These are phyloP conservation scores for Talaromyces sp. DNA, from an alignment of 2,329 filamentous ascomycete species.

Conservation along the genomic window DNA sequence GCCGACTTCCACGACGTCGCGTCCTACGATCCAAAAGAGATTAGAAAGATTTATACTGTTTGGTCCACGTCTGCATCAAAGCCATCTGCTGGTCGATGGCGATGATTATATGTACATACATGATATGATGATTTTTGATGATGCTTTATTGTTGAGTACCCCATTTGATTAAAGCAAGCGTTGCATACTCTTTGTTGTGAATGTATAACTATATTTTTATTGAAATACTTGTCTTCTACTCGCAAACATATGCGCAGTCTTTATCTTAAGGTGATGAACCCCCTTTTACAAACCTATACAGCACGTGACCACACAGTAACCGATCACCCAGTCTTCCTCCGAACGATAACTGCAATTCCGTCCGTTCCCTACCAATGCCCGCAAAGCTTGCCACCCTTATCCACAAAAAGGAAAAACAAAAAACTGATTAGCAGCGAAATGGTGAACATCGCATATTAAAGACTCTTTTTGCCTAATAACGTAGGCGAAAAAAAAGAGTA, in stretches of 20 bases:
- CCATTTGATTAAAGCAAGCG: conserved; percentile 11
- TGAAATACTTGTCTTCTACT: no score
- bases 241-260: neutral
- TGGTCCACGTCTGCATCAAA: conserved; percentile 17
- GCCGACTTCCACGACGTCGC: conserved; percentile 20
- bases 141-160: neutral
- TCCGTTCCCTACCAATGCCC: no score
- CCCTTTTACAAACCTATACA: no score
- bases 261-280: neutral
- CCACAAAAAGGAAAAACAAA: neutral
- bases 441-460: no score
- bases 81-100: conserved; percentile 16
- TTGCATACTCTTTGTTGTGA: neutral
- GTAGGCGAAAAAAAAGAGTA: neutral
- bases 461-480: neutral
- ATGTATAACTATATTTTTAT: neutral
- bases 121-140: neutral
- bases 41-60: conserved; percentile 17
- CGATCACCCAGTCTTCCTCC: no score
- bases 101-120: conserved; percentile 3
- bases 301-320: no score
- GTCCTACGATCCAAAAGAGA: conserved; percentile 19
- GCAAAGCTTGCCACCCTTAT: no score
- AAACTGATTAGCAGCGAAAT: neutral
- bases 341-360: no score